phyloP scores from a whole-genome alignment of 2,329 filamentous ascomycete genomes.

The Teratosphaeria pseudoeucalypti region DNA sequence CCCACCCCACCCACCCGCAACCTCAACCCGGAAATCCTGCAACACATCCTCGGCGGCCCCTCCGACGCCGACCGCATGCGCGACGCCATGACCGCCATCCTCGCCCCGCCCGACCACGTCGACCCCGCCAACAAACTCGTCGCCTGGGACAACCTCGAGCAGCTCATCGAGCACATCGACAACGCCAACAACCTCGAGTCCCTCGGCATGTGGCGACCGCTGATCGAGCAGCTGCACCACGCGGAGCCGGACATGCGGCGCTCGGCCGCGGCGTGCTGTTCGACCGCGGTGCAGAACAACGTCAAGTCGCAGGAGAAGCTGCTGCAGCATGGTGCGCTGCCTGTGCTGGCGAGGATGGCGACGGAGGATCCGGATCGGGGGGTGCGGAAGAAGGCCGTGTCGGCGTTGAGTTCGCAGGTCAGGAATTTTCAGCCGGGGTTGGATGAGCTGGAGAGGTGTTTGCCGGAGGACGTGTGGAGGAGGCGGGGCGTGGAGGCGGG shows the following conservation, averaged over 20 bases:
- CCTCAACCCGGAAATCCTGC: conserved; percentile 61
- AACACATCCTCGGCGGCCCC: conserved; percentile 68
- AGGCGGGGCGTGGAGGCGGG: conserved; percentile 58
- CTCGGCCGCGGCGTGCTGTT: conserved; percentile 90
- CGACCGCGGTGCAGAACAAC: conserved; percentile 96
- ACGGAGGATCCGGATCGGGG: conserved; percentile 48
- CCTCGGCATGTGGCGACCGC: conserved; percentile 69
- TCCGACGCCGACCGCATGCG: conserved; percentile 90
- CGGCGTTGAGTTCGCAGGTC: conserved; percentile 74
- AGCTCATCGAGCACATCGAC: conserved; percentile 83
- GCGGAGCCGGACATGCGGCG: conserved; percentile 62
- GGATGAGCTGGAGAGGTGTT: conserved; percentile 54
- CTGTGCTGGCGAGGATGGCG: conserved; percentile 56
- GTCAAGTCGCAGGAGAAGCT: conserved; percentile 67
- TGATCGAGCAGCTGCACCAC: conserved; percentile 59
- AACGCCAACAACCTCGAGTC: conserved; percentile 90
- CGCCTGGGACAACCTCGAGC: conserved; percentile 92
- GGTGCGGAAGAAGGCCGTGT: conserved; percentile 77
- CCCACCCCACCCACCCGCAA: conserved; percentile 22
- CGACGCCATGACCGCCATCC: conserved; percentile 67
- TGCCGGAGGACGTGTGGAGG: conserved; percentile 51
- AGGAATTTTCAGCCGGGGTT: conserved; percentile 79
- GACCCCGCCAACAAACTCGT: conserved; percentile 65
- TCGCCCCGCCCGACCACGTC: conserved; percentile 43
- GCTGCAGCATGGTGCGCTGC: conserved; percentile 54